A percentile compares a stretch with the other conserved stretches of the same genome.
Evolutionary conservation across 306 rosid species (phyloP).

Genomic region (Casuarina cunninghamiana): DNA sequence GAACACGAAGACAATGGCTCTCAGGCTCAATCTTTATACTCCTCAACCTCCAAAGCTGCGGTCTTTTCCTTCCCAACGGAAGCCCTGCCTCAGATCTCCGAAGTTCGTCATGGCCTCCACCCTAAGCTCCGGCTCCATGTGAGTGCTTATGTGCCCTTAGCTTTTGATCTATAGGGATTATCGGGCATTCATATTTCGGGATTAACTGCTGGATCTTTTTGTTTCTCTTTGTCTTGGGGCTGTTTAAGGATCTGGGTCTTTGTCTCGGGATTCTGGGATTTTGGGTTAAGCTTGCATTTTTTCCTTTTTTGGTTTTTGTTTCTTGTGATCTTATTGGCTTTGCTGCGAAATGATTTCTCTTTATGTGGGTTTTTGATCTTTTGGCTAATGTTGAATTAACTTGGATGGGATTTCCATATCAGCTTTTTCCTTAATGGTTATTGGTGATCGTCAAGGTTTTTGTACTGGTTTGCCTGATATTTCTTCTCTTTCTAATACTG

Average conservation of each 20-base stretch:
- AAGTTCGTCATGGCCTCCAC: slow-evolving; percentile 83
- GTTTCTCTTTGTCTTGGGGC: background rate
- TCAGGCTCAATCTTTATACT: slow-evolving; percentile 38
- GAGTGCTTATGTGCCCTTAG: slow-evolving; percentile 9
- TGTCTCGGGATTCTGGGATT: background rate
- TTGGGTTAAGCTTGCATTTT: background rate
- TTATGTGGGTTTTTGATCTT: background rate
- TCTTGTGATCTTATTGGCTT: background rate
- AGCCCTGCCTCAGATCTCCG: slow-evolving; percentile 79
- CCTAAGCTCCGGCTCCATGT: slow-evolving; percentile 74
- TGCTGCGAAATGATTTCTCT: background rate
- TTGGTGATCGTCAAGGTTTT: background rate
- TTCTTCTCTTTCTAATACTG: background rate
- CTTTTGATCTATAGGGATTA: background rate
- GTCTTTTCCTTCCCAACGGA: slow-evolving; percentile 54
- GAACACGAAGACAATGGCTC: slow-evolving; percentile 50
- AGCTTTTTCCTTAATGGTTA: background rate
- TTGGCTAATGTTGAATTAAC: background rate
- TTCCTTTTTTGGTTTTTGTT: background rate
- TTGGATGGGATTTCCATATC: background rate
- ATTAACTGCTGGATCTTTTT: slow-evolving; percentile 17
- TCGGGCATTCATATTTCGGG: background rate
- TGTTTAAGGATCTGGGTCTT: slow-evolving; percentile 28
- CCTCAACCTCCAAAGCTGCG: slow-evolving; percentile 52
- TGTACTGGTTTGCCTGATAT: background rate